Base-by-base conservation (phyloP, 2,329 filamentous ascomycete genomes). In the Ophiognomonia clavigignenti-juglandacearum region DNA sequence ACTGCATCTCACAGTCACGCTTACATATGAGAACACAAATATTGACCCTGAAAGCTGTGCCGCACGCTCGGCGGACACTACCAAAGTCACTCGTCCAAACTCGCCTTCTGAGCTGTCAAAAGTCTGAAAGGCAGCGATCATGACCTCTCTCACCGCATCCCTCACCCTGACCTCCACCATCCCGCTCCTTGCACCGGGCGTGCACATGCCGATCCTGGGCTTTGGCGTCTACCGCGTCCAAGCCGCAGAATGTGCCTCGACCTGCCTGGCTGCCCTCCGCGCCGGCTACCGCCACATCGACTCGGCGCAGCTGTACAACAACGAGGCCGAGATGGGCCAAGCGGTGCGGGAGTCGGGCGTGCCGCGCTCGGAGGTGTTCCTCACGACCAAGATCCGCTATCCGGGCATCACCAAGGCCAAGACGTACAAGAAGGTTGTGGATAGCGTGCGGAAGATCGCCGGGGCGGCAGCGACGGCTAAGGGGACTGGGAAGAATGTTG, bases 371-470 rank as follows among this genome's bases (percentile, higher is more conserved):
- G 45, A 42, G 5, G 37, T 47, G 18, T 47, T 47, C 19, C 29
- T 47, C 8, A 47, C 45, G n/a, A 47, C 45, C 27, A 47, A 47
- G 22, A 47, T 47, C 19, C 37, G 45, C 4, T 42, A 47, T 29
- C 45, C 38, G 9, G 38, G 45, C 22, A 3, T 43, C 4, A 35
- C n/a, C 39, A 31, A 19, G 19, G 39, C 20, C 3, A 43, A 37
- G 39, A 47, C 45, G 6, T 47, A 39, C 27, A 11, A 35, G 4
- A 43, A 35, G 31, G 31, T 36, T 6, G 11, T 43, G 10, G 38
- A 24, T 6, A 47, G 45, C 24, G 38, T 47, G 2, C 14, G 4
- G 29, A 43, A 36, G 45, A 26, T 43, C 11, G n/a, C n/a, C n/a
- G n/a, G n/a, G n/a, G n/a, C n/a, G n/a, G n/a, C n/a, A n/a, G n/a